phyloP scores from a whole-genome alignment of 805 yeast genomes.

The Kodamaea jinghongensis region DNA sequence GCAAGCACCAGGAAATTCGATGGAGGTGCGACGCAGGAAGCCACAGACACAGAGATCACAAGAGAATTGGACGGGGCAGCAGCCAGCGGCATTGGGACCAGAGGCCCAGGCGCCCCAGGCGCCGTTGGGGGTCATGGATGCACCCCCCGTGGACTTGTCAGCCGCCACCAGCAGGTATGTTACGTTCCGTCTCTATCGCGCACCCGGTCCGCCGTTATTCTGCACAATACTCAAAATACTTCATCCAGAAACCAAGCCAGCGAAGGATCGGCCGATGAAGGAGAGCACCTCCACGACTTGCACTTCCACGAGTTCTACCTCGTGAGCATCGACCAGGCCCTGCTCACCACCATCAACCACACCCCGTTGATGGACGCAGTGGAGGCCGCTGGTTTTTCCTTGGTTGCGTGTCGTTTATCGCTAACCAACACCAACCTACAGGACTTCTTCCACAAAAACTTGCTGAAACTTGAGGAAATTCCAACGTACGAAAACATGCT shows the following conservation, averaged over 20 bases:
- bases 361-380: constrained; percentile 19
- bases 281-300: constrained; percentile 27
- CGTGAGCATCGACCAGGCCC: constrained; percentile 31
- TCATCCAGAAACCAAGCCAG: too few species aligned
- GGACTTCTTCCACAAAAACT: constrained; percentile 14
- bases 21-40: too few species aligned
- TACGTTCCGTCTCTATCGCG: too few species aligned
- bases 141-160: too few species aligned
- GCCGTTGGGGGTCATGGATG: too few species aligned
- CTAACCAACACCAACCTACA: constrained; percentile 13
- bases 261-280: too few species aligned
- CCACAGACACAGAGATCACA: too few species aligned
- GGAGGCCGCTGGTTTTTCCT: constrained; percentile 23
- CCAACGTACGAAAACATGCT: constrained; percentile 17
- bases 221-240: background rate
- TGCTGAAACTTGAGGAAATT: background rate
- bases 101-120: too few species aligned
- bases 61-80: too few species aligned
- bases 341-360: constrained; percentile 25
- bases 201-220: background rate
- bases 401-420: constrained; percentile 27
- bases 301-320: constrained; percentile 23
- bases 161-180: too few species aligned
- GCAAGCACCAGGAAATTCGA: too few species aligned
- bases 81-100: too few species aligned